Evolutionary conservation across 208 protist species (phyloP), one percentile per base, ranked within the genome.

Genomic region (Acanthamoeba sp.): DNA sequence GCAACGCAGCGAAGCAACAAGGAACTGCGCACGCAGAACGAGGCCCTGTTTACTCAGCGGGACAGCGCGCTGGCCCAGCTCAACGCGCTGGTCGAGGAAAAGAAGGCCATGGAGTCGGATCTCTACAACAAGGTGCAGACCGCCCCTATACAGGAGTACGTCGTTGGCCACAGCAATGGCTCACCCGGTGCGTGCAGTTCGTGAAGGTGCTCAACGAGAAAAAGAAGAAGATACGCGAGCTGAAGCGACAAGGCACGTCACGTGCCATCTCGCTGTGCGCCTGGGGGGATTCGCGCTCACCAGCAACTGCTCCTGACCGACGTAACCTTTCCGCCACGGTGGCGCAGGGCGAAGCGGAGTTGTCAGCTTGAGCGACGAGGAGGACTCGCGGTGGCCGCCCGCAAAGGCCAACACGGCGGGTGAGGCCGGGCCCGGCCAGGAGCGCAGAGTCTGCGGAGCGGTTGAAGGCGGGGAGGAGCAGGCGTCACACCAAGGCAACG

Each of bases 191-290:
- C 9, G 24, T 32, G 40, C 87, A 92, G 87, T 92, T 92, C 76
- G 87, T 92, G 22, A 6, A 76, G 50, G 76, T 92, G 7, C 64
- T 92, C 24, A 92, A 92, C 62, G 87, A 92, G 24, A 92, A 92
- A n/a, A 92, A 92, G 5, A 92, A 76, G 48, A 66, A 76, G 87
- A 92, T 92, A 14, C 87, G 87, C 38, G 87, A 92, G 59, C 55
- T 92, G 16, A 71, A 76, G 36, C 24, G 24, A 66, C 57, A 73
- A 92, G 34, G 80, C 38, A 89, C 2, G 22, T 50, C n/a, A n/a
- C n/a, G n/a, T n/a, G n/a, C n/a, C n/a, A n/a, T n/a, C n/a, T n/a
- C n/a, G n/a, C n/a, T n/a, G n/a, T n/a, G n/a, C n/a, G n/a, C n/a
- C n/a, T n/a, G n/a, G n/a, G n/a, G n/a, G n/a, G n/a, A n/a, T n/a